phyloP scores from a whole-genome alignment of 1,139 yeast species.

The Taphrina flavorubra region DNA sequence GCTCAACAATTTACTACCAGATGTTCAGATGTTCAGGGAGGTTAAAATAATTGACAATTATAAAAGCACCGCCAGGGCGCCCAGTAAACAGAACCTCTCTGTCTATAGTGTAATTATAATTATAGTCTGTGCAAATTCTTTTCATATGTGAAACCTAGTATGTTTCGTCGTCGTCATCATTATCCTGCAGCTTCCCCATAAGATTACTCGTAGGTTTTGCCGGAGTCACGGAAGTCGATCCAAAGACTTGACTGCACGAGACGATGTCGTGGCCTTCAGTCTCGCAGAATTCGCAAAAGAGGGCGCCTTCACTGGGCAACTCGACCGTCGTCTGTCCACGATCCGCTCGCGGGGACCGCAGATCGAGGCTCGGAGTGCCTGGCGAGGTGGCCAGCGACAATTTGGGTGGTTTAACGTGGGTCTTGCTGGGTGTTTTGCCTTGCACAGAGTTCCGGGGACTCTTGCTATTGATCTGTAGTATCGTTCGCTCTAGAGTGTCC shows the following conservation, averaged over 20 bases:
- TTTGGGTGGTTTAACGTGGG: not conserved
- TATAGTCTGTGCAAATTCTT: not conserved
- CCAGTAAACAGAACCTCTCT: not conserved
- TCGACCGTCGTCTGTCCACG: conserved; percentile 13
- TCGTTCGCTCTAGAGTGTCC: conserved; percentile 24
- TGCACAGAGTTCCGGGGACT: conserved; percentile 10
- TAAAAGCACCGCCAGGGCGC: conserved; percentile 1
- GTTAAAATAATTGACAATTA: not conserved
- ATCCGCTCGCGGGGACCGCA: conserved; percentile 32
- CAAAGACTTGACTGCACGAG: conserved; percentile 31
- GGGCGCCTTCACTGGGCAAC: conserved; percentile 17
- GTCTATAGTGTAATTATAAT: not conserved
- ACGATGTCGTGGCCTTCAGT: conserved; percentile 32
- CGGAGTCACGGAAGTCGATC: conserved; percentile 11
- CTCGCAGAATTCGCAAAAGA: conserved; percentile 31
- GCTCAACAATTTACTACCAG: no score
- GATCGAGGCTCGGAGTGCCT: conserved; percentile 9
- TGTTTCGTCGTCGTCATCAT: conserved; percentile 8
- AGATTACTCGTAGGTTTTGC: conserved; percentile 1
- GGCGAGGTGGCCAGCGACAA: conserved; percentile 7
- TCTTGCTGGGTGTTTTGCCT: not conserved
- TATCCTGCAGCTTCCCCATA: not conserved
- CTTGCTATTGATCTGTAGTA: conserved; percentile 11
- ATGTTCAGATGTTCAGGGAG: no score
- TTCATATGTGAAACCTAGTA: not conserved